Conservation (phyloP, 2,329 filamentous ascomycete species). For the Rhynchosporium agropyri region DNA sequence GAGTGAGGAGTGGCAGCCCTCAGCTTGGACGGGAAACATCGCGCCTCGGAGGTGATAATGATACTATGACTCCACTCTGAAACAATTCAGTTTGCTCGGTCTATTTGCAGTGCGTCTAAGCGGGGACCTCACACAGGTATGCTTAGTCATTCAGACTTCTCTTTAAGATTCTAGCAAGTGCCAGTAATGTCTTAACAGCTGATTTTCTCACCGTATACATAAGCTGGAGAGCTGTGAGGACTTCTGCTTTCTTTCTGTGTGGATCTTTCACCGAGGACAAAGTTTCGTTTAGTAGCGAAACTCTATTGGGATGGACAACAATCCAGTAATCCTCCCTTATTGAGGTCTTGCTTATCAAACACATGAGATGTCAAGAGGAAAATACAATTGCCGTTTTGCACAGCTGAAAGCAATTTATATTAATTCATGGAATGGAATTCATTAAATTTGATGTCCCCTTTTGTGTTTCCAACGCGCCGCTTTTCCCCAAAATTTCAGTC, state of each 20-base stretch:
- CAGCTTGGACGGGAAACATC: slow-evolving; percentile 53
- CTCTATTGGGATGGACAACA: no score
- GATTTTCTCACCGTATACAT: neutral
- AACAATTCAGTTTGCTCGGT: neutral
- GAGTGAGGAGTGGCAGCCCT: slow-evolving; percentile 56
- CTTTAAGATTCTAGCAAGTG: neutral
- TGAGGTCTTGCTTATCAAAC: no score
- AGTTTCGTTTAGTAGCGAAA: no score
- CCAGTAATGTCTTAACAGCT: neutral
- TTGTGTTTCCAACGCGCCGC: neutral
- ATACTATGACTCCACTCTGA: slow-evolving; percentile 7
- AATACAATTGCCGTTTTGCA: no score
- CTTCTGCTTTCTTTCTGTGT: no score
- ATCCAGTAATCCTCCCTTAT: no score
- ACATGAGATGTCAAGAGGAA: neutral
- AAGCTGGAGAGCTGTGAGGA: neutral
- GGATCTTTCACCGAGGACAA: no score
- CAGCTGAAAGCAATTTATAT: no score
- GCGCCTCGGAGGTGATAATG: slow-evolving; percentile 19
- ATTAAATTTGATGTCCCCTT: neutral
- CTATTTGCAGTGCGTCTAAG: neutral
- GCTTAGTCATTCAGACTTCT: no score
- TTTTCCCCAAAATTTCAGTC: neutral
- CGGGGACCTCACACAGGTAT: neutral
- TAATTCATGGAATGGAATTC: no score